These are phyloP conservation scores for Aureobasidium sp. DNA, from an alignment of 2,329 filamentous ascomycete genomes.

Conservation along the genomic window DNA sequence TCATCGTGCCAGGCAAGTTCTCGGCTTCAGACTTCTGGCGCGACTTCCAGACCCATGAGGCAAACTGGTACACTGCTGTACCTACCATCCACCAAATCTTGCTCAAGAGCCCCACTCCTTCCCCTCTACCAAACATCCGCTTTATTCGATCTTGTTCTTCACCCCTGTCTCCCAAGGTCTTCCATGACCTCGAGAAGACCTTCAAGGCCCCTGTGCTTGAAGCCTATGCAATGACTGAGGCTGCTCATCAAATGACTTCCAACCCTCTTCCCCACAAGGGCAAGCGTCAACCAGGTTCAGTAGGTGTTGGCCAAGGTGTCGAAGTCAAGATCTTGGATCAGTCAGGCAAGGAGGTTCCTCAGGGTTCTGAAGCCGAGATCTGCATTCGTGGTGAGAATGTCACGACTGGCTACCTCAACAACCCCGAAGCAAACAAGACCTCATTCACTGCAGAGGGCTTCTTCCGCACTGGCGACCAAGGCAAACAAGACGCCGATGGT, in stretches of 20 bases:
- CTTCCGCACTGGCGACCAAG: constrained; percentile 84
- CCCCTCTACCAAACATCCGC: constrained; percentile 61
- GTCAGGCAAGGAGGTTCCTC: constrained; percentile 58
- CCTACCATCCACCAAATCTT: constrained; percentile 88
- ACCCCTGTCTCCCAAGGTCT: constrained; percentile 71
- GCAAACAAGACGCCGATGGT: constrained; percentile 68
- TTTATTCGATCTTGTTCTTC: constrained; percentile 86
- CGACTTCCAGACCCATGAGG: constrained; percentile 63
- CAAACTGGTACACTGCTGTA: constrained; percentile 91
- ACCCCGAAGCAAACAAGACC: constrained; percentile 62
- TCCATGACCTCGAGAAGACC: constrained; percentile 66
- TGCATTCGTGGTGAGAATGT: constrained; percentile 77
- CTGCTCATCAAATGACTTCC: constrained; percentile 76
- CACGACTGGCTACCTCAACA: constrained; percentile 79
- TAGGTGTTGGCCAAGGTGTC: constrained; percentile 75
- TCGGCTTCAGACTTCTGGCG: constrained; percentile 76
- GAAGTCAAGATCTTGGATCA: constrained; percentile 70
- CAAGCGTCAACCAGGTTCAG: constrained; percentile 70
- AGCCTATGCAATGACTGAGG: constrained; percentile 90
- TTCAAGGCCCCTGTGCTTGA: constrained; percentile 76
- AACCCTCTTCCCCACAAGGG: constrained; percentile 52
- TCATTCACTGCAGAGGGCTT: constrained; percentile 69
- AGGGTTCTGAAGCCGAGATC: constrained; percentile 69
- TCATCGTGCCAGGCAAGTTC: constrained; percentile 70
- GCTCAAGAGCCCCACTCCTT: constrained; percentile 62